Conservation (phyloP, 1,284 basidiomycete genomes). For the Butyriboletus regius region DNA sequence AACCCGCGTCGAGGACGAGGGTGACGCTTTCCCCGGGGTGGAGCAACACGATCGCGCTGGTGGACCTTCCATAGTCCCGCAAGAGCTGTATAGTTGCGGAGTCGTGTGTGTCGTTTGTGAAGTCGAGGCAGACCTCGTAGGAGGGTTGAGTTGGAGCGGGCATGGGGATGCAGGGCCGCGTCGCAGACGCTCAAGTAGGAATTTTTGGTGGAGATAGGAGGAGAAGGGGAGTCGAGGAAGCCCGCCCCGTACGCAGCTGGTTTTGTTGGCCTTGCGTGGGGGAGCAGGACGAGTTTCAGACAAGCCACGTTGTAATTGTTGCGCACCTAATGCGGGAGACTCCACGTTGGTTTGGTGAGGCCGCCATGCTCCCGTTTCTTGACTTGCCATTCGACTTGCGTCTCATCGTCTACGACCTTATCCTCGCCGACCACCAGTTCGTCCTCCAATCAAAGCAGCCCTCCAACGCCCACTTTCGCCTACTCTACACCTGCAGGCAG, state of each 20-base stretch:
- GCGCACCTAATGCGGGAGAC: conserved; percentile 28
- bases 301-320: conserved; percentile 34
- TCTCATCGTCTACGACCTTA: conserved; percentile 31
- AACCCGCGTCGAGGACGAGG: conserved; percentile 60
- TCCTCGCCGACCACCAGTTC: conserved; percentile 25
- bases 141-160: conserved; percentile 40
- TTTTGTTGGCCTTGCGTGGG: conserved; percentile 33
- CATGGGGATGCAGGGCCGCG: conserved; percentile 29
- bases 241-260: conserved; percentile 21
- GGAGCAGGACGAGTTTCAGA: conserved; percentile 30
- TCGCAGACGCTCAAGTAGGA: conserved; percentile 22
- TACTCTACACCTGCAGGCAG: conserved; percentile 33
- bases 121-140: conserved; percentile 61
- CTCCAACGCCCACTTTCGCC: conserved; percentile 31
- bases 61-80: conserved; percentile 54
- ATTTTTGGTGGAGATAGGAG: conserved; percentile 13
- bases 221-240: conserved; percentile 14
- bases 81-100: conserved; percentile 58
- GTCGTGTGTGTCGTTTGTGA: conserved; percentile 62
- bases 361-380: conserved; percentile 5
- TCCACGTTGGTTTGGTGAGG: conserved; percentile 30
- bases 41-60: conserved; percentile 50
- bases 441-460: conserved; percentile 31
- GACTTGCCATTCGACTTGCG: conserved; percentile 35
- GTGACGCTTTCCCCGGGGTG: conserved; percentile 58